Conservation (phyloP, 441 rosid species). For the Arabidopsis hybrid region DNA sequence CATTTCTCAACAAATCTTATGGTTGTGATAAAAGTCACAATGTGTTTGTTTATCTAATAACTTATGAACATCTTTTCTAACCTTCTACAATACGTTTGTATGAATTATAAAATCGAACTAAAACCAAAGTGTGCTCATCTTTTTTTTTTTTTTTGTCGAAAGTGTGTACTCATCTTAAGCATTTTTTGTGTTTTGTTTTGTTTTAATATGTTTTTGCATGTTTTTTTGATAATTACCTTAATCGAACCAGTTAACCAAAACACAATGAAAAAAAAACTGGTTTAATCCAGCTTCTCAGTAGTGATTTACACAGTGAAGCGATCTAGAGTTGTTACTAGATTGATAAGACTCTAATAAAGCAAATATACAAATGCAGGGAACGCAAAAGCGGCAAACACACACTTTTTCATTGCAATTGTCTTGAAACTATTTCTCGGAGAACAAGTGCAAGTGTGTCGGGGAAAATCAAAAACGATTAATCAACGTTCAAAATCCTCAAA, state of each 20-base stretch:
- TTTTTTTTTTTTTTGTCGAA: too few relatives aligned
- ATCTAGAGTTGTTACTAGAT: slow-evolving; percentile 5
- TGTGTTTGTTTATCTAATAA: slow-evolving; percentile 25
- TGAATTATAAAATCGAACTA: neutral
- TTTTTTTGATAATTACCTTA: neutral
- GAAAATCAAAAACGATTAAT: neutral
- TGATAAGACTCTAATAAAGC: slow-evolving; percentile 8
- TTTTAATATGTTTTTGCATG: too few relatives aligned
- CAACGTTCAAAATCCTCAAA: neutral
- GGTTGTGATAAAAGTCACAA: slow-evolving; percentile 25
- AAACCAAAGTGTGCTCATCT: neutral
- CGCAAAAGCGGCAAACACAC: neutral
- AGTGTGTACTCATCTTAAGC: too few relatives aligned
- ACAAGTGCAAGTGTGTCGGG: neutral
- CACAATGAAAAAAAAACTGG: slow-evolving; percentile 19
- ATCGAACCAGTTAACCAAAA: neutral
- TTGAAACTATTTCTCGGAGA: neutral
- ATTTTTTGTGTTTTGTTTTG: too few relatives aligned
- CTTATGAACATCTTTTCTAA: slow-evolving; percentile 11
- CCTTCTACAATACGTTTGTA: neutral
- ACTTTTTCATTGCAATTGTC: neutral
- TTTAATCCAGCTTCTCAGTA: slow-evolving; percentile 10
- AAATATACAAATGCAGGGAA: slow-evolving; percentile 15
- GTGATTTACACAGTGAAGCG: slow-evolving; percentile 26
- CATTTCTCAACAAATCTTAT: slow-evolving; percentile 35